phyloP scores from a whole-genome alignment of 176 grass and related monocot species.

The Eremochloa ophiuroides region DNA sequence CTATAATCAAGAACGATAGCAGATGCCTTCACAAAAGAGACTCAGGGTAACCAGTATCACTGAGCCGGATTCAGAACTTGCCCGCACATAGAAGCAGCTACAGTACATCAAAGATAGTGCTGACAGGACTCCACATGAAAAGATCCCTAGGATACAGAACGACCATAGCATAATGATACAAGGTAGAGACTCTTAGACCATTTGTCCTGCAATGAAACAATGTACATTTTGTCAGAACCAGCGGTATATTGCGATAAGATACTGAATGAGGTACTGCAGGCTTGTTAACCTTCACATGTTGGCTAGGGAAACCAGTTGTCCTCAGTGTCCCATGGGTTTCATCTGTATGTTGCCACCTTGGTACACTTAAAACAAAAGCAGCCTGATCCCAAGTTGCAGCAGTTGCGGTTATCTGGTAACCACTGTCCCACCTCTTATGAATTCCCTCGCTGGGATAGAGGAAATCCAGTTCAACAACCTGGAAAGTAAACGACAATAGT shows the following conservation, averaged over 20 bases:
- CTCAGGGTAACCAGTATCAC: neutral
- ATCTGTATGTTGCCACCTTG: slow-evolving; percentile 72
- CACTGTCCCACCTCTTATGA: slow-evolving; percentile 90
- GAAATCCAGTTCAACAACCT: slow-evolving; percentile 98
- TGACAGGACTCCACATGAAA: neutral
- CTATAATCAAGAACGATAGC: slow-evolving; percentile 36
- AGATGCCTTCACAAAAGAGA: slow-evolving; percentile 15
- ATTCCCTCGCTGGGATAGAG: slow-evolving; percentile 98
- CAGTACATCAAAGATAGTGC: slow-evolving; percentile 3
- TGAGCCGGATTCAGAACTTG: slow-evolving; percentile 12
- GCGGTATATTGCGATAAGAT: neutral
- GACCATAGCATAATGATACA: slow-evolving; percentile 91
- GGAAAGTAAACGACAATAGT: slow-evolving; percentile 13
- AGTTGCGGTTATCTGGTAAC: slow-evolving; percentile 85
- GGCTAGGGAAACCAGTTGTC: slow-evolving; percentile 90
- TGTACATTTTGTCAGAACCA: slow-evolving; percentile 20
- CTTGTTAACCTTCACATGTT: slow-evolving; percentile 79
- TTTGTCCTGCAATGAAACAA: slow-evolving; percentile 71
- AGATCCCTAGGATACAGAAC: slow-evolving; percentile 76
- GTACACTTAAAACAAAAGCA: slow-evolving; percentile 84
- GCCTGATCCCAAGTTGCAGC: slow-evolving; percentile 93
- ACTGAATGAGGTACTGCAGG: neutral
- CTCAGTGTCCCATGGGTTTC: slow-evolving; percentile 95
- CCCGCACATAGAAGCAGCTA: neutral
- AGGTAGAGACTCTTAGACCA: slow-evolving; percentile 95